Conservation (phyloP, 495 filamentous ascomycete genomes). For the Xylaria cubensis region DNA sequence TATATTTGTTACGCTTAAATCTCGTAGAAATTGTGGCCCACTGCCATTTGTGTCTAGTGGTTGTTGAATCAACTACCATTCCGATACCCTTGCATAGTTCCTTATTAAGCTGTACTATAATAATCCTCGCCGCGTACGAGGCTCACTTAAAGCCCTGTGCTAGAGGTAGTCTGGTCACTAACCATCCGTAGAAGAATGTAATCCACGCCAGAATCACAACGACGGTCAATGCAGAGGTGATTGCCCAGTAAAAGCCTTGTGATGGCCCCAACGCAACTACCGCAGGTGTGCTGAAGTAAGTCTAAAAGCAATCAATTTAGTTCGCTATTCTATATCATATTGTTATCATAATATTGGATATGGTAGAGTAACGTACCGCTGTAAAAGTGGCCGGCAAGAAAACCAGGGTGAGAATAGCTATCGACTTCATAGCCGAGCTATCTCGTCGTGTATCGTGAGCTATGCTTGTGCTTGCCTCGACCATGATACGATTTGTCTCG, state of each 20-base stretch:
- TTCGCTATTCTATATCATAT: background rate
- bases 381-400: background rate
- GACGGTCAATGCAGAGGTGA: background rate
- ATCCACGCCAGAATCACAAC: background rate
- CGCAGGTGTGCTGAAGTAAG: background rate
- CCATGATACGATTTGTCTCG: background rate
- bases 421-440: background rate
- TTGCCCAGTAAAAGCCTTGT: background rate
- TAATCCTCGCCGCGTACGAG: background rate
- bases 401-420: background rate
- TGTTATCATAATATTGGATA: background rate
- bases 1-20: too few species aligned
- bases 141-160: background rate
- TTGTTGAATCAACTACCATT: too few species aligned
- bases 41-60: too few species aligned
- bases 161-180: background rate
- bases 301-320: background rate
- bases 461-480: background rate
- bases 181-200: background rate
- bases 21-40: too few species aligned
- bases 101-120: too few species aligned
- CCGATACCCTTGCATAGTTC: too few species aligned
- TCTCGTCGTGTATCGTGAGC: background rate
- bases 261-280: background rate
- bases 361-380: background rate